Base-by-base conservation (phyloP, 129 eudicot species). In the Flaveria robusta region DNA sequence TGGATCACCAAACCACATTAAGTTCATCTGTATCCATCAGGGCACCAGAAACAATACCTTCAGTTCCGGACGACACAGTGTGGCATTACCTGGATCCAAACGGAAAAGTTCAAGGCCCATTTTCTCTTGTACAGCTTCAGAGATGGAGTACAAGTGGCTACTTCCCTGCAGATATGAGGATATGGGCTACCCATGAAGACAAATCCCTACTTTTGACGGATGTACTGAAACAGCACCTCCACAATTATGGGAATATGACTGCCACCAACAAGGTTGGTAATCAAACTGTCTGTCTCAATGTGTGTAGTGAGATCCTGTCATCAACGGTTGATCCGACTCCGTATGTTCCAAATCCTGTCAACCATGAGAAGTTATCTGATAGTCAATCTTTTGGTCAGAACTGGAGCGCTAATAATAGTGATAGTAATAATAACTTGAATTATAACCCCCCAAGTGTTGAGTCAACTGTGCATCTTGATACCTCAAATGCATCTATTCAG, bases 51-150 rank as follows among this genome's bases (percentile, higher is more conserved):
- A 50, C 85, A 52, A 76, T 81, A 79, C 65, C 83, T 77, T 64
- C 87, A 45, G 64, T 82, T 70, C 42, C 85, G 31, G 71, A 58
- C 39, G 70, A 80, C 43, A 15, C n/a, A 20, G 14, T 86, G 51
- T 95, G 99, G 99, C 97, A 95, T 82, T 95, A 95, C 79, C 88
- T 80, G n/a, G 99, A 95, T 68, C 99, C 99, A 26, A 77, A 81
- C n/a, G 96, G 94, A 22, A 89, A 82, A 79, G 85, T 95, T 73
- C 99, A 91, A 83, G 99, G 99, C 43, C 97, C 99, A 26, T 95
- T 95, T 77, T 81, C 89, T 70, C 80, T 89, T 84, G 62, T 86
- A 69, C 96, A 87, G 88, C 89, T 95, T 80, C 90, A 96, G 72
- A 91, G 84, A 70, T 95, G 99, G 96, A 89, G 84, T 75, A 89